A percentile compares a stretch with the other conserved stretches of the same genome.
Conservation (phyloP, 2,329 filamentous ascomycete species). For the Fusarium acutatum region DNA sequence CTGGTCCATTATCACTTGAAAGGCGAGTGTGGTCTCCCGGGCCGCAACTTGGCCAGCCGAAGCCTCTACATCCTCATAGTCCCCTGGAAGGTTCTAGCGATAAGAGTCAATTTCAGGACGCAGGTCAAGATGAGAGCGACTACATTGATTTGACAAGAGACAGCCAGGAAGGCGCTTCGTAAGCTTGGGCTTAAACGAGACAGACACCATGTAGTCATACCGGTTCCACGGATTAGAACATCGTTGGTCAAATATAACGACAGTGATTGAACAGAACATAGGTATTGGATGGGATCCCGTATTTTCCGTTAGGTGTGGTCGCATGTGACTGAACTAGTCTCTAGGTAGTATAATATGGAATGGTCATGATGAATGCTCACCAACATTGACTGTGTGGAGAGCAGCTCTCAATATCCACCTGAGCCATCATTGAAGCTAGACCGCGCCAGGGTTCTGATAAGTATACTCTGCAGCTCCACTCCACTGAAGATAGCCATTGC, state of each 20-base stretch:
- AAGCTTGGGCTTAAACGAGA: neutral
- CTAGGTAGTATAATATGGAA: neutral
- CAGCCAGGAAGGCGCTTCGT: neutral
- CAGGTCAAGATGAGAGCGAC: neutral
- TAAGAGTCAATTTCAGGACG: neutral
- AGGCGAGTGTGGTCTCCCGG: neutral
- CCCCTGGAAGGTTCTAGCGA: neutral
- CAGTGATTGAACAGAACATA: no score
- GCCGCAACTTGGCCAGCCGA: no score
- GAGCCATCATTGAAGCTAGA: neutral
- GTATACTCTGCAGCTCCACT: constrained; percentile 1
- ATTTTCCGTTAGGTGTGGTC: neutral
- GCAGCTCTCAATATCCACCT: neutral
- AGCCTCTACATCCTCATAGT: no score
- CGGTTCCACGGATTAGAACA: neutral
- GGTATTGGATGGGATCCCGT: neutral
- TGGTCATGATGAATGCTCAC: no score
- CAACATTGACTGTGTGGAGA: neutral
- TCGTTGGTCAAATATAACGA: neutral
- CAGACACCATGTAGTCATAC: neutral
- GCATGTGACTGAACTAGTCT: neutral
- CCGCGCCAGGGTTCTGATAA: constrained; percentile 6
- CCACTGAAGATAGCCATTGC: constrained; percentile 2
- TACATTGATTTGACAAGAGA: neutral
- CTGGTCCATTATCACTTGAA: neutral